Evolutionary conservation across 176 grass and related monocot genomes (phyloP).

Genomic region (Pharus latifolius): DNA sequence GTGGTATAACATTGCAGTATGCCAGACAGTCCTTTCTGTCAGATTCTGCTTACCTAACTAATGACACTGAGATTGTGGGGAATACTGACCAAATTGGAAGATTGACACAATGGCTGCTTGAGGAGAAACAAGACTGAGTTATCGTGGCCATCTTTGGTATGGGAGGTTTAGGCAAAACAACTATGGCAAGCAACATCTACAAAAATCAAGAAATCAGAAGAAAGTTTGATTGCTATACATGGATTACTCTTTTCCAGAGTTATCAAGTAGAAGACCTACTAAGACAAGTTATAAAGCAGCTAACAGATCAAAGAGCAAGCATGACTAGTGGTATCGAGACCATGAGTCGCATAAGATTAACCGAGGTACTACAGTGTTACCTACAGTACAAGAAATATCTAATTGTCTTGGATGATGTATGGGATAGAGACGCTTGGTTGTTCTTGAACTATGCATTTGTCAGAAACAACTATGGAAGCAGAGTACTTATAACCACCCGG

Average conservation of each 20-base stretch:
- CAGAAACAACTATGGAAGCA: neutral
- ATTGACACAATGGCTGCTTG: neutral
- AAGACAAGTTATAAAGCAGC: slow-evolving; percentile 11
- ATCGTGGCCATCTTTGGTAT: slow-evolving; percentile 25
- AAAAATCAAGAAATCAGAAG: neutral
- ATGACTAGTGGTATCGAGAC: neutral
- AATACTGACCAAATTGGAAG: neutral
- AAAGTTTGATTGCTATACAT: slow-evolving; percentile 2
- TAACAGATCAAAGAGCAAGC: neutral
- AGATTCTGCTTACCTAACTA: neutral
- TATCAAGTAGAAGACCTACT: slow-evolving; percentile 11
- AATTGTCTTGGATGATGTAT: slow-evolving; percentile 21
- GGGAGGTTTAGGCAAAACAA: slow-evolving; percentile 37
- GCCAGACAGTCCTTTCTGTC: neutral
- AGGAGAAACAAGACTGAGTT: neutral
- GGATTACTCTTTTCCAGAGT: slow-evolving; percentile 10
- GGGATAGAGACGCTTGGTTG: neutral
- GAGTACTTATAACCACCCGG: slow-evolving; percentile 28
- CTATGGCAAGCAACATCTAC: slow-evolving; percentile 3
- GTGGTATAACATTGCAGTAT: neutral
- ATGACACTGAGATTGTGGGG: slow-evolving; percentile 13
- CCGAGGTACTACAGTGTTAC: neutral
- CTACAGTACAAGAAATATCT: slow-evolving; percentile 5
- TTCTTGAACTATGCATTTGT: neutral
- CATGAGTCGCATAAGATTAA: neutral